Percentiles rank a stretch among this genome's conserved stretches.
These are phyloP conservation scores for Verbena officinalis DNA, from an alignment of 257 asterid species.

Conservation along the genomic window DNA sequence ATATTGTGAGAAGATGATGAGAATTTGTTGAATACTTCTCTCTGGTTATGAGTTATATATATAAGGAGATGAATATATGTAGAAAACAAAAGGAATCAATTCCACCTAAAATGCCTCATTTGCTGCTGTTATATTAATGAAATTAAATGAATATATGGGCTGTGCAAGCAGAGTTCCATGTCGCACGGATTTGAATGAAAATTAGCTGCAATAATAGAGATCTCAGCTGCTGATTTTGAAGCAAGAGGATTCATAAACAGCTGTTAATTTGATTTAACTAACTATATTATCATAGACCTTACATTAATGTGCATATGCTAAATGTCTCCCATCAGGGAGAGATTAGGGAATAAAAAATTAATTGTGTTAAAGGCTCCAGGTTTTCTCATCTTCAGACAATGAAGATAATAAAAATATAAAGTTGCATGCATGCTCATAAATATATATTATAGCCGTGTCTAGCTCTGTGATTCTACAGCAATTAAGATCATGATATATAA, in stretches of 20 bases:
- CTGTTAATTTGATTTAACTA: neutral
- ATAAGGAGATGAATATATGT: neutral
- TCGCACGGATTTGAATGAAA: neutral
- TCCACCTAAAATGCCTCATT: too few species aligned
- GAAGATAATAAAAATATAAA: neutral
- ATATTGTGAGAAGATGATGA: too few species aligned
- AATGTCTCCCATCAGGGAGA: neutral
- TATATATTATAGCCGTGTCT: too few species aligned
- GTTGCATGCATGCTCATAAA: neutral
- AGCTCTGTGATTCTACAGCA: too few species aligned
- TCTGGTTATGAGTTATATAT: too few species aligned
- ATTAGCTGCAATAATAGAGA: neutral
- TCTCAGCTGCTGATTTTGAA: neutral
- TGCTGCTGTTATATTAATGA: too few species aligned
- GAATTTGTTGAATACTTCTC: neutral
- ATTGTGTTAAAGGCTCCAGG: neutral
- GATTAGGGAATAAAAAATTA: neutral
- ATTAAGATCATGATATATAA: too few species aligned
- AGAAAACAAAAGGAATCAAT: conserved; percentile 22
- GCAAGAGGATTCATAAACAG: conserved; percentile 30
- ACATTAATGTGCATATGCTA: neutral
- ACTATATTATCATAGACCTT: neutral
- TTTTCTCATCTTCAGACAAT: neutral
- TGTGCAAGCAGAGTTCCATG: conserved; percentile 13
- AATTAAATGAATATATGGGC: neutral